A percentile compares a stretch with the other conserved stretches of the same genome.
Conservation (phyloP, 345 rosid species). For the Sisymbrium altissimum region DNA sequence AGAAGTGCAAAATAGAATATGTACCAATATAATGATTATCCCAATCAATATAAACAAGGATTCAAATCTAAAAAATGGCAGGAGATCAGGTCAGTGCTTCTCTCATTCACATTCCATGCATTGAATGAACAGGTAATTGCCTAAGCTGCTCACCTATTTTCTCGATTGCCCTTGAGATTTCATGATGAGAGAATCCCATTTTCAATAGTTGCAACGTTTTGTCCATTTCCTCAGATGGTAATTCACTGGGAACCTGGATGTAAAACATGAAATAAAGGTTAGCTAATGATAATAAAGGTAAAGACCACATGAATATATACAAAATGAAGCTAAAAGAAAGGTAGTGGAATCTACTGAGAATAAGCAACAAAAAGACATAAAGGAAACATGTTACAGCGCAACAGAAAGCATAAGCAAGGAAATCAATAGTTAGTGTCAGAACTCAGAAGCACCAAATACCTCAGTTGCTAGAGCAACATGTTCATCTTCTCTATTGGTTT, state of each 20-base stretch:
- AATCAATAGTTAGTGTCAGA: not conserved
- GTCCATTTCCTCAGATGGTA: slow-evolving; percentile 64
- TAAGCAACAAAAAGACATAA: not conserved
- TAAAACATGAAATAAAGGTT: slow-evolving; percentile 8
- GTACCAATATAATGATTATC: not conserved
- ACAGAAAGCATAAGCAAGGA: not conserved
- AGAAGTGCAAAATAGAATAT: slow-evolving; percentile 7
- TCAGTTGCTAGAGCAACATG: slow-evolving; percentile 23
- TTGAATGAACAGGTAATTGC: not conserved
- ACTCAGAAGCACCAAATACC: slow-evolving; percentile 38
- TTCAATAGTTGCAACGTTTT: slow-evolving; percentile 74
- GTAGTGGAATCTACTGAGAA: slow-evolving; percentile 1
- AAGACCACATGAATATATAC: not conserved
- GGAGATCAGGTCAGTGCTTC: not conserved
- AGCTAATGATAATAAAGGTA: not conserved
- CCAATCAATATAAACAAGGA: not conserved
- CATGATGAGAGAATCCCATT: slow-evolving; percentile 84
- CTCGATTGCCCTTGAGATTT: slow-evolving; percentile 79
- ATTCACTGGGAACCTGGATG: slow-evolving; percentile 45
- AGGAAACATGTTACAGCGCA: not conserved
- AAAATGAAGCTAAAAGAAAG: not conserved
- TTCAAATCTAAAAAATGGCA: not conserved
- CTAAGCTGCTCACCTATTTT: slow-evolving; percentile 57
- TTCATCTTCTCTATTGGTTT: slow-evolving; percentile 14
- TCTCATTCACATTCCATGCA: not conserved